Evolutionary conservation across 1,284 basidiomycete species (phyloP), one percentile per base, ranked within the genome.

Genomic region (Fomitiporia mediterranea): DNA sequence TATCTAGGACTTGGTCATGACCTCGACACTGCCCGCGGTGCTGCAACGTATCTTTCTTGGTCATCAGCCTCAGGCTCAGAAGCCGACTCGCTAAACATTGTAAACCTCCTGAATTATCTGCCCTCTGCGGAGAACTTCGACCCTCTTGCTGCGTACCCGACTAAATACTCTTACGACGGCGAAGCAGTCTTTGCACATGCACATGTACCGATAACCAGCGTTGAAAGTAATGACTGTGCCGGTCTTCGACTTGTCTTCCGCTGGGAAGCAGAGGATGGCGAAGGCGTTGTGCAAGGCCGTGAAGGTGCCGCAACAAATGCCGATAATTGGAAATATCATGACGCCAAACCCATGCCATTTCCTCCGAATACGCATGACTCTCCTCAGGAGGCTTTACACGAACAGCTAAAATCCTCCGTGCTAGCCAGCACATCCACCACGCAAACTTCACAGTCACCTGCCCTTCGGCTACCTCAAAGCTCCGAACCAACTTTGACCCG

Each of bases 331-430:
- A 82, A 74, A 64, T 90, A 85, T 63, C 84, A 87, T 67, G 83
- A 89, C 67, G 70, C 78, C 23, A 73, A 77, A 49, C 66, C 80
- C 61, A 86, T 88, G 83, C 86, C 86, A n/a, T 87, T 88, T 65
- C 87, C 87, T 21, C 63, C 73, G n/a, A 64, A 71, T 51, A 71
- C 77, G n/a, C 69, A 69, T 55, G 60, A 73, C 7, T 71, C 74
- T 6, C 70, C 81, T 27, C 67, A 73, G 13, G 71, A 75, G 39
- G 68, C 72, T 23, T 61, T 72, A 44, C 61, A 62, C 42, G 39
- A 25, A 39, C 6, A 30, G 1, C 25, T 28, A 46, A 28, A 46
- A 17, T 9, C 25, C 35, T 35, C 43, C 47, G n/a, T n/a, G n/a
- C n/a, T n/a, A n/a, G n/a, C n/a, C n/a, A n/a, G n/a, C n/a, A n/a